Evolutionary conservation across 805 yeast genomes (phyloP), one percentile per base, ranked within the genome.

Genomic region (Cyberlindnera maclurae): DNA sequence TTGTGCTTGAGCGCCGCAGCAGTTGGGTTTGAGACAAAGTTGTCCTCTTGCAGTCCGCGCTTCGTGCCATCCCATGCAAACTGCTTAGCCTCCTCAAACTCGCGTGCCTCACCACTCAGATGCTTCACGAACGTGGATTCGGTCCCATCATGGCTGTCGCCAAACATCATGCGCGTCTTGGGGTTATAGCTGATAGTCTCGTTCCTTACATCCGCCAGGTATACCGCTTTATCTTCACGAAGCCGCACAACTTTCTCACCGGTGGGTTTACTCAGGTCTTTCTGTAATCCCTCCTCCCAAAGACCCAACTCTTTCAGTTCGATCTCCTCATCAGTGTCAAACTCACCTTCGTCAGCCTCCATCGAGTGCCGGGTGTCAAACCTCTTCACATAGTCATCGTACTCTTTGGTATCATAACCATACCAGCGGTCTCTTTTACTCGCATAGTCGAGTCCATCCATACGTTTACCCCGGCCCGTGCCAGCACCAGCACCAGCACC

Each of bases 141-240:
- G 26, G 55, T 51, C 28, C 54, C 46, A 15, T 68, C 68, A 2
- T 59, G 44, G 5, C 46, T 40, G 17, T 58, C 62, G 38, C 57
- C 57, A 39, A 62, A 54, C 37, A 61, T 54, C 15, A 58, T 45
- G 39, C 79, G 60, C 3, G 80, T 68, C 50, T 68, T 74, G 2
- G 82, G 79, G 50, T 77, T 77, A 49, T 72, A 73, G 16, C 68
- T 65, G 7, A 71, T 57, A 31, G 67, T 70, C 20, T 60, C 66
- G 44, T 68, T 63, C 5, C 49, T 37, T 10, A 74, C 60, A 32
- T 79, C 69, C 53, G 75, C 63, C 50, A 75, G 52, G 65, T 86
- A 76, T 45, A 75, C 59, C n/a, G 96, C 94, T 29, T 76, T 76
- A 52, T 87, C 96, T 44, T 79, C 82, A 38, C 89, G 56, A 26